phyloP scores from a whole-genome alignment of 1,284 basidiomycete genomes.

The Cryptococcus sp. region DNA sequence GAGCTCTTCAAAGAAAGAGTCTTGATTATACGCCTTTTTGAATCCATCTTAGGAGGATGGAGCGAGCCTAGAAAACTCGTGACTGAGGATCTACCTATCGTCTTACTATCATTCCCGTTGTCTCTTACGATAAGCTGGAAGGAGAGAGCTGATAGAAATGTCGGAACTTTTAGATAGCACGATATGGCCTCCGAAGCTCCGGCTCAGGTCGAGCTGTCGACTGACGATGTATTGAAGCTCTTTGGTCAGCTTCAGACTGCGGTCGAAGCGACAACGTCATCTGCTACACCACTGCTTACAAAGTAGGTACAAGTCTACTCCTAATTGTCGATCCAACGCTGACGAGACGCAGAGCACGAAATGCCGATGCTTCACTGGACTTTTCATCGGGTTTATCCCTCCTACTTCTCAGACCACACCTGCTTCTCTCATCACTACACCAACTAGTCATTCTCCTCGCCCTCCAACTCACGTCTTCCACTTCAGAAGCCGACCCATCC shows the following conservation, averaged over 20 bases:
- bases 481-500: conserved; percentile 15
- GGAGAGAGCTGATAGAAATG: background rate
- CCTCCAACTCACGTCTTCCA: conserved; percentile 48
- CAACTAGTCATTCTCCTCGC: conserved; percentile 76
- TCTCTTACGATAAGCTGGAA: no score
- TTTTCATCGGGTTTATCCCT: conserved; percentile 83
- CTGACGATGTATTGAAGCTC: conserved; percentile 38
- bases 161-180: background rate
- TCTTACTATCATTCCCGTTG: background rate
- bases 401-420: conserved; percentile 81
- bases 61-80: conserved; percentile 58
- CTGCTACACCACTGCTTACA: conserved; percentile 40
- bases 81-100: conserved; percentile 47
- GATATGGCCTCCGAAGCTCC: conserved; percentile 29
- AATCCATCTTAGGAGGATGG: conserved; percentile 50
- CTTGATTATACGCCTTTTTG: conserved; percentile 47
- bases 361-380: conserved; percentile 59
- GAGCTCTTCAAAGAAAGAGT: conserved; percentile 32
- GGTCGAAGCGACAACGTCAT: conserved; percentile 43
- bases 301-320: conserved; percentile 35
- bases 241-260: conserved; percentile 46
- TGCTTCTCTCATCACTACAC: conserved; percentile 84
- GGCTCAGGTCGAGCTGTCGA: conserved; percentile 23
- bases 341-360: conserved; percentile 22
- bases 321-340: background rate